These are phyloP conservation scores for Coemansia sp. DNA, from an alignment of 192 early-diverging fungal genomes.

Conservation along the genomic window DNA sequence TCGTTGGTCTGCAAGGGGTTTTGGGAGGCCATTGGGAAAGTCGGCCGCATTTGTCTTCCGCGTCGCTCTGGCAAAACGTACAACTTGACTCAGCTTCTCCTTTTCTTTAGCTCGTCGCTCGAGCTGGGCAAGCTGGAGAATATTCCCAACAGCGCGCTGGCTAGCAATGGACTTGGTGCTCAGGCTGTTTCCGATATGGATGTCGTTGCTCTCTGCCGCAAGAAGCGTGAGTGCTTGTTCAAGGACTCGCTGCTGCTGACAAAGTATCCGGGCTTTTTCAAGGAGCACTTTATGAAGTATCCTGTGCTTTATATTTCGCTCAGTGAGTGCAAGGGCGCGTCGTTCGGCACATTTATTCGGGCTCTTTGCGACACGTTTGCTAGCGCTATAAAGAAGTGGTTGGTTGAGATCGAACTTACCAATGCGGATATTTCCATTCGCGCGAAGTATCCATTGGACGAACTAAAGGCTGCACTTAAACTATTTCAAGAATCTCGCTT, in stretches of 20 bases:
- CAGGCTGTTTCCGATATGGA: conserved; percentile 10
- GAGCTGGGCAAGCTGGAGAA: conserved; percentile 17
- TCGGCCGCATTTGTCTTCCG: conserved; percentile 36
- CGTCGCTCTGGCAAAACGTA: conserved; percentile 47
- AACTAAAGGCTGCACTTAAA: too few relatives aligned
- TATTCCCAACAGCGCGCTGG: conserved; percentile 14
- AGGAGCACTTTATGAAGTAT: conserved; percentile 44
- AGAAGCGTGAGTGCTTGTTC: conserved; percentile 39
- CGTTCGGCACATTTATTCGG: conserved; percentile 9
- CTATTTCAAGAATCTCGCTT: too few relatives aligned
- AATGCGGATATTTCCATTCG: too few relatives aligned
- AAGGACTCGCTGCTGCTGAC: conserved; percentile 26
- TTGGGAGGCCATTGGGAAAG: conserved; percentile 32
- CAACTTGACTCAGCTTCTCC: conserved; percentile 38
- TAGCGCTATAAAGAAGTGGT: background rate
- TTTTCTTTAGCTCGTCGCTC: conserved; percentile 36
- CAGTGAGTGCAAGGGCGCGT: conserved; percentile 13
- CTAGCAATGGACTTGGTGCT: too few relatives aligned
- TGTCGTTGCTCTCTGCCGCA: conserved; percentile 18
- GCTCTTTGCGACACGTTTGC: conserved; percentile 15
- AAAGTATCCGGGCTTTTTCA: conserved; percentile 32
- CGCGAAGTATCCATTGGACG: too few relatives aligned
- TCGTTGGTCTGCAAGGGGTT: conserved; percentile 44
- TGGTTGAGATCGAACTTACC: background rate
- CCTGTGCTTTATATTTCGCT: conserved; percentile 38